Evolutionary conservation across 352 stramenopile genomes (phyloP).

Genomic region (Halophytophthora batemanensis): DNA sequence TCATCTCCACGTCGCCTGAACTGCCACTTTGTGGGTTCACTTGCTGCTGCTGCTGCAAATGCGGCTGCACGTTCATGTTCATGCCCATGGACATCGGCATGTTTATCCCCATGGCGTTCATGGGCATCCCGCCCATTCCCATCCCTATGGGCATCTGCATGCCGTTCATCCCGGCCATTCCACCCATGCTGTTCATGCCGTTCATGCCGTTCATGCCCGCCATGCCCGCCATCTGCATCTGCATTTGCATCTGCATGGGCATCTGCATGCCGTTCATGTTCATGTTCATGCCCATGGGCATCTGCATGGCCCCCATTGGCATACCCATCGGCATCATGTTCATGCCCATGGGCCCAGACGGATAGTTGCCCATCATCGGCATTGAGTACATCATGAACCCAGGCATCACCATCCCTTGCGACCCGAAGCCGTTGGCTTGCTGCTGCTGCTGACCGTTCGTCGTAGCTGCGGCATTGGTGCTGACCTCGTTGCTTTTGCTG

Average conservation of each 20-base stretch:
- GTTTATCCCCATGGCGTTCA: constrained; percentile 43
- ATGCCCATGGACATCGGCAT: constrained; percentile 47
- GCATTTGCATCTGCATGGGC: constrained; percentile 3
- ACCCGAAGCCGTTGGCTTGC: constrained; percentile 20
- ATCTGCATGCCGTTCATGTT: constrained; percentile 8
- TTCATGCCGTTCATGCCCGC: constrained; percentile 16
- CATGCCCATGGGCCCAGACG: constrained; percentile 31
- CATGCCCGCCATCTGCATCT: too few relatives aligned
- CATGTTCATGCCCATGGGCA: constrained; percentile 49
- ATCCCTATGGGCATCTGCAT: constrained; percentile 50
- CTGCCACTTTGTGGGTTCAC: constrained; percentile 30
- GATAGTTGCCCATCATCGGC: constrained; percentile 70
- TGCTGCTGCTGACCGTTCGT: constrained; percentile 9
- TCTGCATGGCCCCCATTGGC: constrained; percentile 33
- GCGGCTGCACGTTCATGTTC: too few relatives aligned
- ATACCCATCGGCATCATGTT: constrained; percentile 21
- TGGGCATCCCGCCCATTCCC: constrained; percentile 41
- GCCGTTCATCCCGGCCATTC: constrained; percentile 9
- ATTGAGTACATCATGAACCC: constrained; percentile 84
- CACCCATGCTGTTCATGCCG: constrained; percentile 12
- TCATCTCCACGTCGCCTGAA: constrained; percentile 31
- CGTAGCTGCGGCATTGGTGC: neutral
- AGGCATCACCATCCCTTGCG: constrained; percentile 71
- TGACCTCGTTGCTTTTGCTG: constrained; percentile 7
- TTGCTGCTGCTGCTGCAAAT: constrained; percentile 24